Evolutionary conservation across 148 eudicot genomes (phyloP).

Genomic region (Hydrangea macrophylla): DNA sequence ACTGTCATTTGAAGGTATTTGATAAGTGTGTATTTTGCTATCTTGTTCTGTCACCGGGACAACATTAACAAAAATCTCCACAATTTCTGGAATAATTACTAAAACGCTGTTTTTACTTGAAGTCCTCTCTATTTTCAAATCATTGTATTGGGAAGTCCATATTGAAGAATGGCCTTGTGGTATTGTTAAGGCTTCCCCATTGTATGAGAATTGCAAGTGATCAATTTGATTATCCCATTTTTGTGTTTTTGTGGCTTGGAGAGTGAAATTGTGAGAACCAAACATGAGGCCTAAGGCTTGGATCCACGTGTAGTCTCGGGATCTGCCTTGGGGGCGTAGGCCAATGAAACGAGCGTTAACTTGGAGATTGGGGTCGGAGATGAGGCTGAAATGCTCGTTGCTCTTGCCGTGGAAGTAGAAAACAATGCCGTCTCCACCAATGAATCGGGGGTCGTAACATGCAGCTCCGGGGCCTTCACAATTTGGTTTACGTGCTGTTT

Average conservation of each 20-base stretch:
- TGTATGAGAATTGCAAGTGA: conserved; percentile 27
- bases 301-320: conserved; percentile 27
- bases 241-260: conserved; percentile 24
- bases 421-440: conserved; percentile 24
- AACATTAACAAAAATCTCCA: conserved; percentile 23
- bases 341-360: conserved; percentile 28
- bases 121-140: conserved; percentile 24
- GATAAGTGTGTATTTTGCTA: conserved; percentile 25
- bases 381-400: conserved; percentile 20
- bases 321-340: conserved; percentile 14
- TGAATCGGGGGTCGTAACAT: conserved; percentile 25
- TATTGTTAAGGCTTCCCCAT: conserved; percentile 11
- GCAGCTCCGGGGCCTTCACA: conserved; percentile 23
- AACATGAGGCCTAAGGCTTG: conserved; percentile 25
- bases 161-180: conserved; percentile 19
- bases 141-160: conserved; percentile 23
- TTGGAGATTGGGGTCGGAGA: conserved; percentile 20
- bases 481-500: conserved; percentile 21
- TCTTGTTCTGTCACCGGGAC: conserved; percentile 31
- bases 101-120: conserved; percentile 22
- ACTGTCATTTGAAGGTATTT: conserved; percentile 25
- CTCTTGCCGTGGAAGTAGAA: conserved; percentile 29
- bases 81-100: conserved; percentile 15
- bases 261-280: conserved; percentile 23
- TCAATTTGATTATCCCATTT: conserved; percentile 28